These are phyloP conservation scores for Zangia roseola DNA, from an alignment of 768 basidiomycete genomes.

Conservation along the genomic window DNA sequence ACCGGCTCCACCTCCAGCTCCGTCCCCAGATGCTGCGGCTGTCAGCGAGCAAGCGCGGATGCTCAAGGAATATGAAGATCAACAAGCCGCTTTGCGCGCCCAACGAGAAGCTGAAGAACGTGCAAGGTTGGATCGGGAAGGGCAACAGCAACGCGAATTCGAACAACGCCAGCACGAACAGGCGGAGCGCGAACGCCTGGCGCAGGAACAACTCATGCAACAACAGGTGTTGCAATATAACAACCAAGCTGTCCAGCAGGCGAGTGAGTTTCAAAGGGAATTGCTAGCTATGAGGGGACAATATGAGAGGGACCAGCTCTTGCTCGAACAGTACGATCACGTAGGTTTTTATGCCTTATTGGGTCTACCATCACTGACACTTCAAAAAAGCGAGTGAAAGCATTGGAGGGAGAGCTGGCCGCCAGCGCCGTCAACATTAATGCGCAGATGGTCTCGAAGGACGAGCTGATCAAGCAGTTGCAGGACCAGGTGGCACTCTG, in stretches of 20 bases:
- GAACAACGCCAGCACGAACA: slow-evolving; percentile 86
- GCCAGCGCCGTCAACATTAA: slow-evolving; percentile 73
- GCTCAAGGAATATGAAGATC: slow-evolving; percentile 94
- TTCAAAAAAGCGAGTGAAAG: slow-evolving; percentile 79
- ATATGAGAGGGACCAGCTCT: slow-evolving; percentile 96
- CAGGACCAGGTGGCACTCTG: slow-evolving; percentile 96
- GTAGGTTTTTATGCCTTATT: slow-evolving; percentile 40
- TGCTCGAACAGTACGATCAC: slow-evolving; percentile 95
- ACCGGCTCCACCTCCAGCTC: slow-evolving; percentile 67
- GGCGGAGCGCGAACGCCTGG: slow-evolving; percentile 81
- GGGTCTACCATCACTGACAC: slow-evolving; percentile 6
- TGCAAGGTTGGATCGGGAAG: slow-evolving; percentile 71
- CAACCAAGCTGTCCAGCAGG: slow-evolving; percentile 73
- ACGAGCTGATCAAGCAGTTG: slow-evolving; percentile 91
- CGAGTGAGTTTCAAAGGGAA: slow-evolving; percentile 84
- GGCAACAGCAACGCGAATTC: slow-evolving; percentile 82
- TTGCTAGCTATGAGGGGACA: slow-evolving; percentile 92
- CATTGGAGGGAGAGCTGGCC: slow-evolving; percentile 84
- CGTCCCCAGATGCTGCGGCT: slow-evolving; percentile 66
- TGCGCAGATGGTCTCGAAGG: slow-evolving; percentile 87
- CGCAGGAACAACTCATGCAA: slow-evolving; percentile 85
- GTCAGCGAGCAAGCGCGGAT: slow-evolving; percentile 91
- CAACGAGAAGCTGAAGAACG: slow-evolving; percentile 83
- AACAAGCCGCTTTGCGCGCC: slow-evolving; percentile 83
- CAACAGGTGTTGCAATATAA: slow-evolving; percentile 81